Conservation (phyloP, 2,329 filamentous ascomycete species). For the Biscogniauxia mediterranea region DNA sequence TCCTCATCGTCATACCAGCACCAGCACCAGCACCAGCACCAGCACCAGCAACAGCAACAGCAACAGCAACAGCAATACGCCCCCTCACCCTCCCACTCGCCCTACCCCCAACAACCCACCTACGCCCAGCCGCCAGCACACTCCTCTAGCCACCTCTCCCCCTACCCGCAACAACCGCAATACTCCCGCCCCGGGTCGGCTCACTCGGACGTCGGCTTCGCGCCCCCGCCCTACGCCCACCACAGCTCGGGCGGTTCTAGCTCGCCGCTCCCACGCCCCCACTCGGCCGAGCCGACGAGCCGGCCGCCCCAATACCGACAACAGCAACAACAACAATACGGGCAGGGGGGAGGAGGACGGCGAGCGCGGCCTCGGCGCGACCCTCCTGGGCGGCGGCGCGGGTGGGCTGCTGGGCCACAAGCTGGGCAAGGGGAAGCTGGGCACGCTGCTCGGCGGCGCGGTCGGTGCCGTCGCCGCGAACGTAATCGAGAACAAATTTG, state of each 20-base stretch:
- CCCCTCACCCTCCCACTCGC: constrained; percentile 16
- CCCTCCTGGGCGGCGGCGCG: constrained; percentile 50
- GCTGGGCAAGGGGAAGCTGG: constrained; percentile 52
- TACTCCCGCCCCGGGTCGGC: constrained; percentile 30
- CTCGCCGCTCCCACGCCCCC: constrained; percentile 20
- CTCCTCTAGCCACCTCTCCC: constrained; percentile 22
- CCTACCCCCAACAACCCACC: constrained; percentile 18
- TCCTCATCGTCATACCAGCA: constrained; percentile 14
- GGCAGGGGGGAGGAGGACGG: constrained; percentile 41
- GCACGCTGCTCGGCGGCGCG: constrained; percentile 50
- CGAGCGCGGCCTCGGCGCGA: constrained; percentile 55
- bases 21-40: constrained; percentile 19
- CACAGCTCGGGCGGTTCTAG: neutral
- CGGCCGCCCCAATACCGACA: constrained; percentile 4
- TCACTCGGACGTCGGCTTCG: constrained; percentile 25
- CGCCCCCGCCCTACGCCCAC: constrained; percentile 14
- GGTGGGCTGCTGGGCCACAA: constrained; percentile 55
- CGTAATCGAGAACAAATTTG: constrained; percentile 44
- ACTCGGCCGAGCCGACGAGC: constrained; percentile 28
- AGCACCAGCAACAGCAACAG: no score
- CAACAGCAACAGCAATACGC: constrained; percentile 21
- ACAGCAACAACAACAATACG: constrained; percentile 13
- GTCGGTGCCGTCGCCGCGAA: constrained; percentile 57
- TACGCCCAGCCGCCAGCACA: constrained; percentile 21
- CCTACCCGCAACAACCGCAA: constrained; percentile 25